phyloP scores from a whole-genome alignment of 306 rosid genomes.

The Mucuna pruriens region DNA sequence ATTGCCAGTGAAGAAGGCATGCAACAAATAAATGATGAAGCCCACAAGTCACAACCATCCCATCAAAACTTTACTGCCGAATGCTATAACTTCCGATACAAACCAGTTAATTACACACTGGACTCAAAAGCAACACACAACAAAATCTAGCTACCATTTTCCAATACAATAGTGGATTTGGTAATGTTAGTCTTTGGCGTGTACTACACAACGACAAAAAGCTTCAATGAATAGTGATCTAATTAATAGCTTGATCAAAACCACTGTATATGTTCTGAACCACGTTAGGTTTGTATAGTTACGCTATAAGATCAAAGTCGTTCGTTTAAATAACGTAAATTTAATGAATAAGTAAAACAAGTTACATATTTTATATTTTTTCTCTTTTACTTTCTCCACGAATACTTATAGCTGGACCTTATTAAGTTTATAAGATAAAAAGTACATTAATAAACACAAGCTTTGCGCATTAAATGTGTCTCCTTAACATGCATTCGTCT shows the following conservation, averaged over 20 bases:
- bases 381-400: background rate
- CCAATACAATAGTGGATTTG: slow-evolving; percentile 7
- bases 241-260: slow-evolving; percentile 1
- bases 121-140: background rate
- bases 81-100: background rate
- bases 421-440: background rate
- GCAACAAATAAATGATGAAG: slow-evolving; percentile 42
- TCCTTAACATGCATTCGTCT: slow-evolving; percentile 24
- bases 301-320: background rate
- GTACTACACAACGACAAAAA: background rate
- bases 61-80: slow-evolving; percentile 14
- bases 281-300: background rate
- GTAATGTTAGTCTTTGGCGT: slow-evolving; percentile 27
- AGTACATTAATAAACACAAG: background rate
- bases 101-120: background rate
- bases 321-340: background rate
- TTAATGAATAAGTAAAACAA: no score
- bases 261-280: background rate
- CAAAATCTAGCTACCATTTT: background rate
- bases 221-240: background rate
- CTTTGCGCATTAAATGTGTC: background rate
- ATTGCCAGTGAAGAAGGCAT: slow-evolving; percentile 37
- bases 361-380: no score
- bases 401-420: background rate
- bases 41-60: slow-evolving; percentile 31